These are phyloP conservation scores for Sparassis latifolia DNA, from an alignment of 1,284 basidiomycete species.

Conservation along the genomic window DNA sequence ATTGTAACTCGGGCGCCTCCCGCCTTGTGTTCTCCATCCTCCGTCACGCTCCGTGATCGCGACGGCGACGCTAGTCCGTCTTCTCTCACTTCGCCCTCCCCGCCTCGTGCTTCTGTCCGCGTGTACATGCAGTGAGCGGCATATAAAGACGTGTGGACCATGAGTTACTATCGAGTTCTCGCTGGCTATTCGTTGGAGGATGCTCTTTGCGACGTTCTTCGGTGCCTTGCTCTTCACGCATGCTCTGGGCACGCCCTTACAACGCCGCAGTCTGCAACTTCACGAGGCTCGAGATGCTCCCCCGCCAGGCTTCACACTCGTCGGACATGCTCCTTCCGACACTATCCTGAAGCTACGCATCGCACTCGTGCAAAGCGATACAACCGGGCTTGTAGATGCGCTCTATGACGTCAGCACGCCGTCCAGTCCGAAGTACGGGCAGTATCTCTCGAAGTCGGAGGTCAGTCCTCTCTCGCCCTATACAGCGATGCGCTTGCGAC, in stretches of 20 bases:
- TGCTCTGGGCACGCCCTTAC: not conserved
- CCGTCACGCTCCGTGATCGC: too few species aligned
- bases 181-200: not conserved
- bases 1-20: too few species aligned
- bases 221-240: not conserved
- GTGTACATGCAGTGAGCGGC: slow-evolving; percentile 1
- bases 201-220: not conserved
- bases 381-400: slow-evolving; percentile 16
- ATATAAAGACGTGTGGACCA: slow-evolving; percentile 2
- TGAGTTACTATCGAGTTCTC: not conserved
- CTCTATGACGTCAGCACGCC: slow-evolving; percentile 23
- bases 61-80: too few species aligned
- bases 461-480: slow-evolving; percentile 6
- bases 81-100: too few species aligned
- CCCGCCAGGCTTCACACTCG: slow-evolving; percentile 16
- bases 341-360: slow-evolving; percentile 17
- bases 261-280: slow-evolving; percentile 5
- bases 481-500: too few species aligned
- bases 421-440: slow-evolving; percentile 17
- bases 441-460: slow-evolving; percentile 23
- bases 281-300: slow-evolving; percentile 17
- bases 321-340: slow-evolving; percentile 15
- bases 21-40: too few species aligned
- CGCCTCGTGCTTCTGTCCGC: too few species aligned
- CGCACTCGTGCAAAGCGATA: slow-evolving; percentile 18